These are phyloP conservation scores for Vigna nakashimae DNA, from an alignment of 306 rosid species.

Conservation along the genomic window DNA sequence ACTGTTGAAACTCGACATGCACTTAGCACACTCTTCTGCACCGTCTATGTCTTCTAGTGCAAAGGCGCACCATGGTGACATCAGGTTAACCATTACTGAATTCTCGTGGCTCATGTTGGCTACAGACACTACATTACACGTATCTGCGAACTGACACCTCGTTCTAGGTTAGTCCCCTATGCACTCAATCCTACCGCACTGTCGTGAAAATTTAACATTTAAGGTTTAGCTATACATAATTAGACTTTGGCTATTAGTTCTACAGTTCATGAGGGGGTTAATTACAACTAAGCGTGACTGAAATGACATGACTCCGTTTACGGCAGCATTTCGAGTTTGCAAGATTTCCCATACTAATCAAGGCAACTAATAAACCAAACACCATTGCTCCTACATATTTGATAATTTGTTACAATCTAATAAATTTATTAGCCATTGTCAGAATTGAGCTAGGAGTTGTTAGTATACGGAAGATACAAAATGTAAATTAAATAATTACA, in stretches of 20 bases:
- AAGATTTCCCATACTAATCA: neutral
- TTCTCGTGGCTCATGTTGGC: constrained; percentile 68
- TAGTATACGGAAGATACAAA: constrained; percentile 29
- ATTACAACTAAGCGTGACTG: neutral
- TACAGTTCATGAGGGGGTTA: neutral
- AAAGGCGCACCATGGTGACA: constrained; percentile 41
- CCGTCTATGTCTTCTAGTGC: constrained; percentile 54
- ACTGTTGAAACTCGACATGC: constrained; percentile 54
- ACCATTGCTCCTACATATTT: constrained; percentile 3
- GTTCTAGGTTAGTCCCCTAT: constrained; percentile 42
- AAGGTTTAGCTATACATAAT: constrained; percentile 11
- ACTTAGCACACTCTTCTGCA: constrained; percentile 40
- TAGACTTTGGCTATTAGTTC: neutral
- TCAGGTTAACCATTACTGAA: constrained; percentile 48
- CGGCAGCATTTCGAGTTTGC: neutral
- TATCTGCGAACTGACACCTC: constrained; percentile 69
- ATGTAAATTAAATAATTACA: constrained; percentile 51
- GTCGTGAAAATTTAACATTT: constrained; percentile 16
- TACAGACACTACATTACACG: constrained; percentile 69
- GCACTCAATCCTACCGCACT: constrained; percentile 1
- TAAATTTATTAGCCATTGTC: constrained; percentile 20
- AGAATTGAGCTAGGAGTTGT: constrained; percentile 34
- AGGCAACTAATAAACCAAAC: neutral
- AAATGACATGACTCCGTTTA: neutral
- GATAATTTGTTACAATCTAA: constrained; percentile 36